These are phyloP conservation scores for Apophysomyces ossiformis DNA, from an alignment of 371 early-diverging fungal species.

Conservation along the genomic window DNA sequence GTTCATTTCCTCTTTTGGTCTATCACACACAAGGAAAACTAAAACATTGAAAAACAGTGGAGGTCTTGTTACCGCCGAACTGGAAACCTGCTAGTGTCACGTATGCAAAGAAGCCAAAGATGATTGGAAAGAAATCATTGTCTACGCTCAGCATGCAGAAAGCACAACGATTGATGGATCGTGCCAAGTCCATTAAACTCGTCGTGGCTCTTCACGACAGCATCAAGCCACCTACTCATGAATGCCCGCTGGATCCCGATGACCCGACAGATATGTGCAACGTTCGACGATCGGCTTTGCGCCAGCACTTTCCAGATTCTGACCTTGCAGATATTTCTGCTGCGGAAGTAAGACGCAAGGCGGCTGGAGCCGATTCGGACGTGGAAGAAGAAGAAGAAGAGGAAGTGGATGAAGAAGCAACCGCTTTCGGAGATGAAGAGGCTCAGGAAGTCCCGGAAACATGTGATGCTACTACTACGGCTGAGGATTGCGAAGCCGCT, in stretches of 20 bases:
- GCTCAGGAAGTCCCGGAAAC: constrained; percentile 12
- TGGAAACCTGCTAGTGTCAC: constrained; percentile 21
- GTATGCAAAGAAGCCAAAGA: constrained; percentile 63
- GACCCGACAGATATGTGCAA: constrained; percentile 38
- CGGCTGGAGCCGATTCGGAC: neutral
- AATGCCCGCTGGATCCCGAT: constrained; percentile 34
- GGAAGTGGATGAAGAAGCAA: neutral
- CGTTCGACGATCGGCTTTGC: constrained; percentile 35
- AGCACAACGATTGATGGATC: neutral
- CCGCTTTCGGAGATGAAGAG: constrained; percentile 12
- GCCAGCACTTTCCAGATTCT: constrained; percentile 37
- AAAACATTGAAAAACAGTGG: constrained; percentile 73
- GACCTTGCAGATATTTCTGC: constrained; percentile 24
- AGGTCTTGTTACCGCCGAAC: constrained; percentile 75
- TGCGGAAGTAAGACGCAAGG: constrained; percentile 16
- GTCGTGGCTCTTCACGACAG: constrained; percentile 27
- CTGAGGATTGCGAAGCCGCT: constrained; percentile 5
- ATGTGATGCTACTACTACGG: constrained; percentile 1
- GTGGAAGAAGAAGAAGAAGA: neutral
- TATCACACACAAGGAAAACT: constrained; percentile 10
- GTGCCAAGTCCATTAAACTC: constrained; percentile 15
- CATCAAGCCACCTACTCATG: constrained; percentile 30
- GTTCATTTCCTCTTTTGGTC: constrained; percentile 10
- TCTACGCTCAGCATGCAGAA: neutral
- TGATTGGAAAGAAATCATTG: constrained; percentile 93